Conservation (phyloP, 345 rosid species). For the Populus tremula region DNA sequence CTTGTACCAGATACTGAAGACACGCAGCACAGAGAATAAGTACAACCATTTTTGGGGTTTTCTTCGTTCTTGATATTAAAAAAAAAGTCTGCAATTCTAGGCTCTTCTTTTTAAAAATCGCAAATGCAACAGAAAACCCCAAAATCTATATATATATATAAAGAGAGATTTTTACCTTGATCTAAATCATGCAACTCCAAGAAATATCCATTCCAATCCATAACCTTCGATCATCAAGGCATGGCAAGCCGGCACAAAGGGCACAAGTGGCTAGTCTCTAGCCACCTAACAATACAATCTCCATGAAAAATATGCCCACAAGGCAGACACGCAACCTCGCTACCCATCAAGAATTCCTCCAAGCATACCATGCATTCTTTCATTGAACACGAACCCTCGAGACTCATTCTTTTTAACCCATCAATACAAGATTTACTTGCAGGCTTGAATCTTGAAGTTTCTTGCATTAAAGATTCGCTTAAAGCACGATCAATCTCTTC, state of each 20-base stretch:
- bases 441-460: neutral
- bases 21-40: too few relatives aligned
- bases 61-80: too few relatives aligned
- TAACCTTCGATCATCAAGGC: neutral
- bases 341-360: constrained; percentile 7
- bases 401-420: neutral
- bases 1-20: too few relatives aligned
- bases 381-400: neutral
- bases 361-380: constrained; percentile 7
- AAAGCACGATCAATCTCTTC: neutral
- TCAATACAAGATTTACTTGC: constrained; percentile 3
- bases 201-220: neutral
- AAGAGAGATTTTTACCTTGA: too few relatives aligned
- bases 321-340: neutral
- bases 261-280: constrained; percentile 7
- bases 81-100: too few relatives aligned
- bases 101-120: too few relatives aligned
- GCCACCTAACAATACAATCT: constrained; percentile 8
- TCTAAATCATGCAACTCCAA: neutral
- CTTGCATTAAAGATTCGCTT: neutral
- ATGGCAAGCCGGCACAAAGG: constrained; percentile 13
- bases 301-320: constrained; percentile 16
- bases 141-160: too few relatives aligned
- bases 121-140: too few relatives aligned
- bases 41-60: too few relatives aligned